Conservation (phyloP, 192 early-diverging fungal species). For the Coemansia sp. region DNA sequence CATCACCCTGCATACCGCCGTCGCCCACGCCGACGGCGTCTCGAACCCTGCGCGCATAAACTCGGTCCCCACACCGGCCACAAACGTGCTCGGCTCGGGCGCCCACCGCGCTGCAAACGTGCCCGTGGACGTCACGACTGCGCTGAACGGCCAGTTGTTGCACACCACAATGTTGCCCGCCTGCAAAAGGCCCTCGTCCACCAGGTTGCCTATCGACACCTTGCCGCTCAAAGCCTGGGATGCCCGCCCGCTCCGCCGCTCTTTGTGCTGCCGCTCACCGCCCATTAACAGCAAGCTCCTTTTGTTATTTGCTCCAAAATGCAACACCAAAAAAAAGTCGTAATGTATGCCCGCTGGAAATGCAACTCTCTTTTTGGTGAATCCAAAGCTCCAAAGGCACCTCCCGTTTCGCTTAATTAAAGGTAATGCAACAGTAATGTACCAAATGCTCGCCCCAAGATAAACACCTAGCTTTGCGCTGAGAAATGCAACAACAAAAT, state of each 20-base stretch:
- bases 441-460: too few species aligned
- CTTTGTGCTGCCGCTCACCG: constrained; percentile 15
- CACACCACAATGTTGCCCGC: constrained; percentile 32
- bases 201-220: constrained; percentile 31
- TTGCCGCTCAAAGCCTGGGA: constrained; percentile 11
- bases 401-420: too few species aligned
- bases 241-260: not conserved
- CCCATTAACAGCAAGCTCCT: constrained; percentile 20
- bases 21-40: constrained; percentile 65
- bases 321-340: too few species aligned
- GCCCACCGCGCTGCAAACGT: constrained; percentile 35
- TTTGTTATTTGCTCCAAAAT: too few species aligned
- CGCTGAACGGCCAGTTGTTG: constrained; percentile 50
- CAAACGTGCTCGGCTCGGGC: constrained; percentile 24
- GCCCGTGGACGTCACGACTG: constrained; percentile 28
- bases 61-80: constrained; percentile 18
- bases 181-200: constrained; percentile 24
- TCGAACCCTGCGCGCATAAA: constrained; percentile 54
- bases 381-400: too few species aligned
- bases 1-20: constrained; percentile 58
- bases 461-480: too few species aligned
- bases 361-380: too few species aligned
- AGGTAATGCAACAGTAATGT: too few species aligned
- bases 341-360: too few species aligned
- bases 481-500: not conserved